Percentiles rank a stretch among this genome's conserved stretches.
Evolutionary conservation across 2,329 filamentous ascomycete species (phyloP).

Genomic region (Epichloe hybrida): DNA sequence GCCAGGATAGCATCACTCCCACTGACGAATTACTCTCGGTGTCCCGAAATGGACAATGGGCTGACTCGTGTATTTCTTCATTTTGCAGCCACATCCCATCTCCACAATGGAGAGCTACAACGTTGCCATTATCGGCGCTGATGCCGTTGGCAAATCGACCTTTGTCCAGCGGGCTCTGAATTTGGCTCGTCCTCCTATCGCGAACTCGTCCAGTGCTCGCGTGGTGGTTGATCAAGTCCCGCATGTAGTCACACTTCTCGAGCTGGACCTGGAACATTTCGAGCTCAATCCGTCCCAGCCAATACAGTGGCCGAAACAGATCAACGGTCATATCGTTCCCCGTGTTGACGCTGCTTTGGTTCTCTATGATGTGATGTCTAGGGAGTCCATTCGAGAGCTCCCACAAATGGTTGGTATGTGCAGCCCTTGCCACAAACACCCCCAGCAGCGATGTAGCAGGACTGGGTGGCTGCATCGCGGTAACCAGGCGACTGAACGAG

Average conservation of each 20-base stretch:
- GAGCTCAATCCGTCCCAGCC: constrained; percentile 42
- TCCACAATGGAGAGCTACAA: constrained; percentile 45
- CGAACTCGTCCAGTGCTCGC: constrained; percentile 41
- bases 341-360: constrained; percentile 72
- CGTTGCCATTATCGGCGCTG: constrained; percentile 52
- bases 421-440: constrained; percentile 1
- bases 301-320: constrained; percentile 54
- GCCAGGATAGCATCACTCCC: neutral
- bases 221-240: constrained; percentile 44
- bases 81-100: constrained; percentile 16
- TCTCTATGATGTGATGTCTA: constrained; percentile 76
- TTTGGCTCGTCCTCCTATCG: constrained; percentile 36
- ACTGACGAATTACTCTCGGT: neutral
- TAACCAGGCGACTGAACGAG: neutral
- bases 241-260: constrained; percentile 47
- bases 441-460: neutral
- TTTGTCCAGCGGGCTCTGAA: constrained; percentile 52
- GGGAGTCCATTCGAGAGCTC: constrained; percentile 59
- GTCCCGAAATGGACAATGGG: constrained; percentile 1
- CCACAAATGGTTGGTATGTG: constrained; percentile 59
- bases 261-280: constrained; percentile 53
- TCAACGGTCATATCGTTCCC: constrained; percentile 58
- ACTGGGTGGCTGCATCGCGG: neutral
- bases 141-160: constrained; percentile 54
- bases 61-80: constrained; percentile 4